These are phyloP conservation scores for Flaveria trinervia DNA, from an alignment of 129 eudicot genomes.

Conservation along the genomic window DNA sequence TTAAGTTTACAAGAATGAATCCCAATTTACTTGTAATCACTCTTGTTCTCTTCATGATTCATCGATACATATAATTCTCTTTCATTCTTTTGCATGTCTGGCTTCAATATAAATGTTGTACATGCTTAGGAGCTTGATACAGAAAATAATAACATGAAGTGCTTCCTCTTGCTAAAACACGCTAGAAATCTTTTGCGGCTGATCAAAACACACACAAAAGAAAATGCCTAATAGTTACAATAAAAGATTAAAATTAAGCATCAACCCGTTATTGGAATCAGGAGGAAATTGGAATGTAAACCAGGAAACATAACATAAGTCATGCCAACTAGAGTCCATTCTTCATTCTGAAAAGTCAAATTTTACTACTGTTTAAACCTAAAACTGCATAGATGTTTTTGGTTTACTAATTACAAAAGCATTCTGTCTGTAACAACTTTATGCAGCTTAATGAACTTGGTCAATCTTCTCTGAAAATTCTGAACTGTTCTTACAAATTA, in stretches of 20 bases:
- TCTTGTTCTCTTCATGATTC: slow-evolving; percentile 12
- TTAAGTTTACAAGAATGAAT: slow-evolving; percentile 12
- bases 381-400: neutral
- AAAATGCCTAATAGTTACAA: neutral
- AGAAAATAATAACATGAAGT: neutral
- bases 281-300: slow-evolving; percentile 1
- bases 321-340: neutral
- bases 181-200: slow-evolving; percentile 37
- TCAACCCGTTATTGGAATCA: neutral
- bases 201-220: slow-evolving; percentile 22
- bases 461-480: neutral
- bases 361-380: neutral
- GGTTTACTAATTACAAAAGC: neutral
- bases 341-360: slow-evolving; percentile 16
- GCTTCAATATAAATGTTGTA: slow-evolving; percentile 11
- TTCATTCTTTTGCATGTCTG: neutral
- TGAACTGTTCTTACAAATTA: neutral
- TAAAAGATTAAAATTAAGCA: neutral
- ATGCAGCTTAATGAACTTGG: neutral
- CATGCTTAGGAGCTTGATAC: slow-evolving; percentile 13
- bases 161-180: neutral
- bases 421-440: neutral
- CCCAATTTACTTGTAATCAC: neutral
- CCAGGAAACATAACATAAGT: neutral
- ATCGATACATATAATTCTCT: neutral